Conservation (phyloP, 2,329 filamentous ascomycete genomes). For the Leptodontidium sp. region DNA sequence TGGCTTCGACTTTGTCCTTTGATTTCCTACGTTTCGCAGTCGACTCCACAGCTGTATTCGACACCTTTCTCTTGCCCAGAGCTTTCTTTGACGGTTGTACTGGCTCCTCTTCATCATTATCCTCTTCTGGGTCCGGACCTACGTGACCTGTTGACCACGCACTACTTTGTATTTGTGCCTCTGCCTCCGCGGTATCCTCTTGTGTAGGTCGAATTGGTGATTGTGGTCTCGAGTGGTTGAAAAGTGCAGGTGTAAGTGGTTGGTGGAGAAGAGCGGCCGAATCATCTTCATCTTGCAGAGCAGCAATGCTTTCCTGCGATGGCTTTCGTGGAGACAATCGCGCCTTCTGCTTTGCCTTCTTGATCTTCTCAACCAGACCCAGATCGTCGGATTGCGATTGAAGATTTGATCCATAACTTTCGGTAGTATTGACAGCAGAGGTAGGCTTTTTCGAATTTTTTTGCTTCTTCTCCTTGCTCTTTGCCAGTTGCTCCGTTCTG, state of each 20-base stretch:
- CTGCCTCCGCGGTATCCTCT: constrained; percentile 14
- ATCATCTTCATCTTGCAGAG: constrained; percentile 18
- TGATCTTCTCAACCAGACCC: constrained; percentile 8
- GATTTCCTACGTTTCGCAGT: constrained; percentile 29
- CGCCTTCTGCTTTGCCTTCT: constrained; percentile 19
- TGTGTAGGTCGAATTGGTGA: background rate
- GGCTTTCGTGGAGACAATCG: background rate
- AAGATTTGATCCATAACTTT: background rate
- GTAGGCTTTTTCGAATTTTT: constrained; percentile 2
- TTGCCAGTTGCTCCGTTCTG: constrained; percentile 13
- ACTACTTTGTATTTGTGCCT: constrained; percentile 16
- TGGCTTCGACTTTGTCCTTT: constrained; percentile 24
- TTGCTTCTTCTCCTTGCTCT: constrained; percentile 1
- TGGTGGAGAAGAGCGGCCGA: constrained; percentile 7
- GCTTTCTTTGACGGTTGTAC: constrained; percentile 37
- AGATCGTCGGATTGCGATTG: background rate
- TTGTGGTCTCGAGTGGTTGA: constrained; percentile 1
- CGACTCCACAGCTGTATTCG: constrained; percentile 9
- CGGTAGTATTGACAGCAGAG: background rate
- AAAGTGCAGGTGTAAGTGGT: constrained; percentile 17
- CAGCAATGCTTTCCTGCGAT: constrained; percentile 8
- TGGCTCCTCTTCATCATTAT: constrained; percentile 16
- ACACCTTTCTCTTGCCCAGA: constrained; percentile 40
- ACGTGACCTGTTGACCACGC: background rate
- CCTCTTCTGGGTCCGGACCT: constrained; percentile 11